Base-by-base conservation (phyloP, 352 stramenopile species). In the Hyphochytrium catenoides region DNA sequence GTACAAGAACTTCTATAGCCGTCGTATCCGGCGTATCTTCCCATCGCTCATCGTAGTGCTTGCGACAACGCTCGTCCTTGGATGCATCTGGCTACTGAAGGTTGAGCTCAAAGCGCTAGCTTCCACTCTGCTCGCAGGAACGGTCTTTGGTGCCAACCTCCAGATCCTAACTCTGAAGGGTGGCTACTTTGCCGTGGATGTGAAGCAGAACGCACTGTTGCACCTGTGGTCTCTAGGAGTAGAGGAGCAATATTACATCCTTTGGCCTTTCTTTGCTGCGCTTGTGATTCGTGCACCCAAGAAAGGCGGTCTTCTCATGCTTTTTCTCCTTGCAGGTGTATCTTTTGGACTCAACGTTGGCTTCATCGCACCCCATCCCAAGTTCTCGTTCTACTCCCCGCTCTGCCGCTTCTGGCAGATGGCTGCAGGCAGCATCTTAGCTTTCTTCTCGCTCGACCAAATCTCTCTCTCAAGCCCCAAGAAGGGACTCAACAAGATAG, bases 191-290 rank as follows among this genome's bases (percentile, higher is more conserved):
- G 39, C 39, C 30, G 39, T 12, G 17, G 25, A 18, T 18, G 26
- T 40, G 17, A 35, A 43, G 36, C 9, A 9, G 15, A 41, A 45
- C 22, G 22, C 39, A 21, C 21, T 45, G 31, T 17, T 45, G 8
- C 39, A 45, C 31, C 18, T 45, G 22, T 45, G 39, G 39, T 45
- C 39, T 9, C 30, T 45, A 4, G 39, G 39, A 4, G 39, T 45
- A n/a, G 39, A 45, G 18, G 39, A 45, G 30, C 39, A 45, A 28
- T 45, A 41, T 25, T 45, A 45, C 33, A 45, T 45, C 15, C 7
- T 45, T 41, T 45, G 39, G 39, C 39, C 39, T 8, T 33, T 45
- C 21, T 12, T 45, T 4, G 25, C 33, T 11, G 26, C 31, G 18
- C 5, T 45, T 8, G 5, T 45, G 6, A n/a, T 21, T 3, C 9